Evolutionary conservation across 495 filamentous ascomycete genomes (phyloP).

Genomic region (Talaromyces wortmannii): DNA sequence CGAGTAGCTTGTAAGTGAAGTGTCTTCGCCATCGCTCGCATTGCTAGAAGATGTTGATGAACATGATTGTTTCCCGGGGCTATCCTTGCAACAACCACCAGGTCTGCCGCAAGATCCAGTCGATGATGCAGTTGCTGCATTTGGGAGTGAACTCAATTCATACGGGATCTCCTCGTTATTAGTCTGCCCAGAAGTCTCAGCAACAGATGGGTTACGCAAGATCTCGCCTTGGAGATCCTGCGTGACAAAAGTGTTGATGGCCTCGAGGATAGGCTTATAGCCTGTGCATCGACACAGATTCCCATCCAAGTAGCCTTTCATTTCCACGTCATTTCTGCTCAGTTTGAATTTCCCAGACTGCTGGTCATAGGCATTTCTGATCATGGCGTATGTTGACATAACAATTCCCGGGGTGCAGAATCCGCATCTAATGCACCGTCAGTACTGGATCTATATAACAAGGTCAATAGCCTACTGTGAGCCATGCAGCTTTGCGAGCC

Average conservation of each 20-base stretch:
- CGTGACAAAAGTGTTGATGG: constrained; percentile 44
- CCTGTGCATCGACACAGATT: constrained; percentile 96
- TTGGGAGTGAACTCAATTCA: no score
- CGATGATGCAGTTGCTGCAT: no score
- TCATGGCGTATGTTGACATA: constrained; percentile 64
- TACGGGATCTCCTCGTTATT: constrained; percentile 26
- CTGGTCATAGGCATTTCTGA: constrained; percentile 57
- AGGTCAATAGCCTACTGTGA: no score
- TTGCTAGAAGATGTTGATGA: no score
- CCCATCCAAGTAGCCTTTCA: constrained; percentile 58
- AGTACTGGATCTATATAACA: no score
- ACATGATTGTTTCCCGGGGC: no score
- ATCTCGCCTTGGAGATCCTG: constrained; percentile 25
- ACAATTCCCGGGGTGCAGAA: constrained; percentile 98
- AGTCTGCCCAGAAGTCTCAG: constrained; percentile 48
- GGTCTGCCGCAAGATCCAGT: no score
- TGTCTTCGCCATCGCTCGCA: no score
- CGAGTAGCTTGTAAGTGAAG: no score
- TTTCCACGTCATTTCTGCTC: no score
- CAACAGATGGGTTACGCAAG: constrained; percentile 39
- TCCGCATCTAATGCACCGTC: constrained; percentile 42
- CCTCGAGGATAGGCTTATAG: constrained; percentile 90
- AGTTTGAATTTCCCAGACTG: constrained; percentile 64
- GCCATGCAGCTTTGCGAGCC: constrained; percentile 62
- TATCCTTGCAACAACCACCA: no score